Conservation (phyloP, 345 rosid genomes). For the Aquilaria yunnanensis region DNA sequence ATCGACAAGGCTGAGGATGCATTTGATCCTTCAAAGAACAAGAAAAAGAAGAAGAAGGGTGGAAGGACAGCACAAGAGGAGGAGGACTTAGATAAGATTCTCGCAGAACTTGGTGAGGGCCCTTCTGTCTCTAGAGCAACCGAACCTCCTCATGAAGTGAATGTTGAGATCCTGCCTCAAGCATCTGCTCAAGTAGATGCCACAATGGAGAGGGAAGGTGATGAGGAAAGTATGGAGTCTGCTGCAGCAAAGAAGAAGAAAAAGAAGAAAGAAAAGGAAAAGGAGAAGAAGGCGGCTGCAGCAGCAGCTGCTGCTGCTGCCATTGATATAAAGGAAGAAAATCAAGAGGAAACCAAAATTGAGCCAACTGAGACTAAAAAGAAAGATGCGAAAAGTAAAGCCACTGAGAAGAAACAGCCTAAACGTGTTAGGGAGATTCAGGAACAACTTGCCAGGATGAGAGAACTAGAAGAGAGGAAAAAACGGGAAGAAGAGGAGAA, state of each 20-base stretch:
- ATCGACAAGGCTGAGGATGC: conserved; percentile 39
- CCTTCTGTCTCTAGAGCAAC: conserved; percentile 35
- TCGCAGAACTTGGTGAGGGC: conserved; percentile 76
- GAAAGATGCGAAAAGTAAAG: conserved; percentile 69
- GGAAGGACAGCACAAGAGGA: conserved; percentile 93
- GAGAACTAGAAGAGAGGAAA: conserved; percentile 76
- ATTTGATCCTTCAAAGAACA: conserved; percentile 62
- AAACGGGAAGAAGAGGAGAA: conserved; percentile 88
- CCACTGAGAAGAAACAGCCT: conserved; percentile 79
- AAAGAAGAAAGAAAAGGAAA: conserved; percentile 81
- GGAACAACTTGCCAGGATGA: conserved; percentile 76
- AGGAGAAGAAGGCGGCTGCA: conserved; percentile 50
- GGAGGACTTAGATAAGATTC: conserved; percentile 91
- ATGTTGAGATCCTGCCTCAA: conserved; percentile 44
- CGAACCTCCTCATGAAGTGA: conserved; percentile 40
- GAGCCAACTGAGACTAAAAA: conserved; percentile 51
- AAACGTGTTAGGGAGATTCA: conserved; percentile 98
- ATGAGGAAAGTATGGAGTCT: conserved; percentile 59
- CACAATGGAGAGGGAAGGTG: conserved; percentile 61
- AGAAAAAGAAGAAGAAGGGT: conserved; percentile 72
- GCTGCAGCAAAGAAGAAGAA: conserved; percentile 90
- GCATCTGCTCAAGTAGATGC: conserved; percentile 28
- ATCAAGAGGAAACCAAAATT: conserved; percentile 35
- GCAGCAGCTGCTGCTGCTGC: conserved; percentile 29
- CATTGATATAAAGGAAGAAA: conserved; percentile 42